Conservation (phyloP, 345 rosid species). For the Eucalyptus tenuipes region DNA sequence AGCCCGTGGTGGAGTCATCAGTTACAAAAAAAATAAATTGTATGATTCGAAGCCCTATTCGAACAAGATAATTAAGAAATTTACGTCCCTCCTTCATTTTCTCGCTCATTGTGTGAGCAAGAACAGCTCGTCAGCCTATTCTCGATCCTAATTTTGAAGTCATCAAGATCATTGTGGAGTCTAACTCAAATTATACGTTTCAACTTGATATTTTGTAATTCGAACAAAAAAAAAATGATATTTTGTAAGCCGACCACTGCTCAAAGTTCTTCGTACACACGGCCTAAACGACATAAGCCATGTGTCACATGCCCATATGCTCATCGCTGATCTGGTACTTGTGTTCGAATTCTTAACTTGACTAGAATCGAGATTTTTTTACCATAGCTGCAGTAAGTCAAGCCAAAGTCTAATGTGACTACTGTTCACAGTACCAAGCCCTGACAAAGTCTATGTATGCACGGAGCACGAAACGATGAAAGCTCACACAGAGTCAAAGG, state of each 20-base stretch:
- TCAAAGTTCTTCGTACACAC: not conserved
- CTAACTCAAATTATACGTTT: not conserved
- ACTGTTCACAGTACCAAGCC: not conserved
- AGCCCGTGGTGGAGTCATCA: accelerated
- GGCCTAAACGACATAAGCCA: not conserved
- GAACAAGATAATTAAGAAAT: no score
- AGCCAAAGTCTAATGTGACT: not conserved
- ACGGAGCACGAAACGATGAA: not conserved
- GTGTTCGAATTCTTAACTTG: not conserved
- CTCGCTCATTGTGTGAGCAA: no score
- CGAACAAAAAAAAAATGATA: no score
- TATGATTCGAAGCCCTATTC: no score
- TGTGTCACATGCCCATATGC: not conserved
- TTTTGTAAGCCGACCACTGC: not conserved
- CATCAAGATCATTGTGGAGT: no score
- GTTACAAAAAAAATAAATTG: no score
- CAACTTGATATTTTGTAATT: not conserved
- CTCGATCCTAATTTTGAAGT: no score
- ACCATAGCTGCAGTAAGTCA: not conserved
- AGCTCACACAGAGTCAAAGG: not conserved
- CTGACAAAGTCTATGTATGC: not conserved
- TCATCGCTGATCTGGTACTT: not conserved
- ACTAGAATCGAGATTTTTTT: not conserved
- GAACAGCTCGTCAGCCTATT: no score
- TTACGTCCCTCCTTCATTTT: not conserved